Evolutionary conservation across 176 grass and related monocot genomes (phyloP).

Genomic region (Oryza longistaminata): DNA sequence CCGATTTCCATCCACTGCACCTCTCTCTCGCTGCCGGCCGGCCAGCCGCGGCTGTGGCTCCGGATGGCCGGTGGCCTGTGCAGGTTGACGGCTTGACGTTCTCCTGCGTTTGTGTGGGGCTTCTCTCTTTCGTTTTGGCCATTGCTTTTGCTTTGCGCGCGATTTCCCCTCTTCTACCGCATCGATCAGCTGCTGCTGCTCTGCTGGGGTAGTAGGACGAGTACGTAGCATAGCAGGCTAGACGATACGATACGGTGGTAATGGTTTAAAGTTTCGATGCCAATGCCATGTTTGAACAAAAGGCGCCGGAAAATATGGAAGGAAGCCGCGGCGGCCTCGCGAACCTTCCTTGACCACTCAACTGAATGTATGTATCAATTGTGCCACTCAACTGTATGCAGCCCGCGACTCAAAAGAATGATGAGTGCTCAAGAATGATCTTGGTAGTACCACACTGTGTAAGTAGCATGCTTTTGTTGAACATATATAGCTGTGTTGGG

Average conservation of each 20-base stretch:
- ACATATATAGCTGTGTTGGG: neutral
- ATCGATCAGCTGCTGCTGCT: neutral
- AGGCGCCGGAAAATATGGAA: conserved; percentile 25
- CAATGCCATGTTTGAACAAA: conserved; percentile 6
- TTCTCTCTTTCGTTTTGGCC: neutral
- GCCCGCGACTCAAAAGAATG: neutral
- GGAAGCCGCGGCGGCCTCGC: neutral
- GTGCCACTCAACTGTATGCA: no score
- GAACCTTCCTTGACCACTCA: neutral
- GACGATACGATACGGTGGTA: conserved; percentile 1
- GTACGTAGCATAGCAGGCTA: neutral
- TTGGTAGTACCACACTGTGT: neutral
- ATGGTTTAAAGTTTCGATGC: neutral
- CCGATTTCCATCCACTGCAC: no score
- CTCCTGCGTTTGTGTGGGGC: neutral
- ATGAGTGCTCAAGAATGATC: neutral
- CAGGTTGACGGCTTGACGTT: conserved; percentile 8
- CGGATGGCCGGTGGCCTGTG: neutral
- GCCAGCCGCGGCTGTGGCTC: no score
- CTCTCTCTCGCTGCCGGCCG: neutral
- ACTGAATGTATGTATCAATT: neutral
- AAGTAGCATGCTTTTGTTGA: neutral
- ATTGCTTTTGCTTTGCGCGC: neutral
- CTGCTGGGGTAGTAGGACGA: neutral
- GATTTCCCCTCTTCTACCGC: neutral